Percentiles rank a stretch among this genome's conserved stretches.
These are phyloP conservation scores for Penicillium sp. DNA, from an alignment of 2,329 filamentous ascomycete species.

Conservation along the genomic window DNA sequence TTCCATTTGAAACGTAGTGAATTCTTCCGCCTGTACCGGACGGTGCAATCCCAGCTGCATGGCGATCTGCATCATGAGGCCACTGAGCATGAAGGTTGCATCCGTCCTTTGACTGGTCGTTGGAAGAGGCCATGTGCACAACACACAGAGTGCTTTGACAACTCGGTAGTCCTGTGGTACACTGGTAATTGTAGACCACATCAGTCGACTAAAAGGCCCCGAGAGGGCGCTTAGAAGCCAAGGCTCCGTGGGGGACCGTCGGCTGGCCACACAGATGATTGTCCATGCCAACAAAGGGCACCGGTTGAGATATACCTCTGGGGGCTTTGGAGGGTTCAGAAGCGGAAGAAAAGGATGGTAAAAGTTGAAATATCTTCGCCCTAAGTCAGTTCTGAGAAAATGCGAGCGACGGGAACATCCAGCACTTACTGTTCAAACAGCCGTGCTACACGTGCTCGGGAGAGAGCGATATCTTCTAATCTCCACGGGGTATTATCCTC, in stretches of 20 bases:
- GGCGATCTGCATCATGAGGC: constrained; percentile 62
- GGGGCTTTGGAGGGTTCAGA: constrained; percentile 51
- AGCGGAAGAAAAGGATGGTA: constrained; percentile 62
- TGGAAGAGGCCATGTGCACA: constrained; percentile 61
- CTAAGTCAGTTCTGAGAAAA: constrained; percentile 22
- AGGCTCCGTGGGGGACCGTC: constrained; percentile 53
- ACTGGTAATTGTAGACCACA: constrained; percentile 57
- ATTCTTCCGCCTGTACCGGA: constrained; percentile 57
- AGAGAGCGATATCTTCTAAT: constrained; percentile 46
- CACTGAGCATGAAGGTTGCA: constrained; percentile 60
- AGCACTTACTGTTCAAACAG: constrained; percentile 42
- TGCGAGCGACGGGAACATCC: constrained; percentile 2
- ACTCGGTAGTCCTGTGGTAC: constrained; percentile 60
- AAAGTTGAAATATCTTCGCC: constrained; percentile 55
- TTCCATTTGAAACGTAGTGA: constrained; percentile 47
- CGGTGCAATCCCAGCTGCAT: constrained; percentile 61
- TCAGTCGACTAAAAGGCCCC: constrained; percentile 51
- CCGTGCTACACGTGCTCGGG: constrained; percentile 37
- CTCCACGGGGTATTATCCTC: constrained; percentile 42
- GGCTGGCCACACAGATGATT: constrained; percentile 57
- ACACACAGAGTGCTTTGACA: constrained; percentile 58
- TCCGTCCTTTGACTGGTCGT: constrained; percentile 58
- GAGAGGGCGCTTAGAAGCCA: constrained; percentile 49
- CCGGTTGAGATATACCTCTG: constrained; percentile 54
- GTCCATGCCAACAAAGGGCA: constrained; percentile 62